Evolutionary conservation across 2,329 filamentous ascomycete genomes (phyloP), one percentile per base, ranked within the genome.

Genomic region (Calycina marina): DNA sequence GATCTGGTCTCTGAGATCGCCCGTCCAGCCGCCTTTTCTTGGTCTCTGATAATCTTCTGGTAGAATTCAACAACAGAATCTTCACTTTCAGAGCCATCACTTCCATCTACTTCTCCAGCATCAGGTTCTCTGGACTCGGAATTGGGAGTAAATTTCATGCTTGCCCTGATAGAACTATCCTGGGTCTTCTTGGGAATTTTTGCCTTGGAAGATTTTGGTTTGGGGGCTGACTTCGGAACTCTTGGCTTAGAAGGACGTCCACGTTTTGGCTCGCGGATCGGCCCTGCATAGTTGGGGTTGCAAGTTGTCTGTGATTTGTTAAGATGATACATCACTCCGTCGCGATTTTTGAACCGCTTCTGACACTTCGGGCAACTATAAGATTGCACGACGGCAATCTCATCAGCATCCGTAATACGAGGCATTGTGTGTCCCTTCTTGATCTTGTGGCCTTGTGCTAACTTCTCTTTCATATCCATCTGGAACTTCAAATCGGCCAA

Each of bases 241-340:
- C 32, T 32, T 12, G 12, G 18, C 31, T 34, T 41, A 2, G 35
- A 6, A 4, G 10, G 16, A 17, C 24, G 30, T 34, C 25, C 15
- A 15, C 12, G 15, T 39, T 40, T 13, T 32, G 29, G 12, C 38
- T 27, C 14, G 36, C 28, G 14, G 24, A 25, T 22, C 35, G 16
- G n/a, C 16, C 31, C 17, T 6, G 39, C 39, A 17, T 32, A 48
- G 25, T 46, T 41, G 3, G 51, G 52, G 37, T 55, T 55, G 35
- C 52, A 55, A 3, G 41, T 30, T 4, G 44, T 47, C 14, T 47
- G 39, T 5, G 51, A 45, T 31, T 49, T 49, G 2, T 34, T 44
- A 2, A 45, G 18, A 38, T 55, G 52, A 34, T 55, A 55, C 28
- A 50, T 42, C 4, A 55, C 36, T 12, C 52, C 52, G n/a, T 45